Conservation (phyloP, 2,329 filamentous ascomycete species). For the Lecanosticta acicola region DNA sequence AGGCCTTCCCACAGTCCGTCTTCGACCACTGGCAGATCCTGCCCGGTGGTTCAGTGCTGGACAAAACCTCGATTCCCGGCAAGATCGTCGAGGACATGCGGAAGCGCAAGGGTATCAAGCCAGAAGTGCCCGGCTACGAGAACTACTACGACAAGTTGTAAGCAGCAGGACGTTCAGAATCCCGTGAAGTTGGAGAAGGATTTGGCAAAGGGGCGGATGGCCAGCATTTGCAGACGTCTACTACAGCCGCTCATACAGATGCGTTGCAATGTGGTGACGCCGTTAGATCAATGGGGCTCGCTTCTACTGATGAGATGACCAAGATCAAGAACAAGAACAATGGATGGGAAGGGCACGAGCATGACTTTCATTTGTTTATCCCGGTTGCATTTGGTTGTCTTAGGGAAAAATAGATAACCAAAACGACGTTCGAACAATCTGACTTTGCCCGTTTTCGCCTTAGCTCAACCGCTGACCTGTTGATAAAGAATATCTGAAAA, state of each 20-base stretch:
- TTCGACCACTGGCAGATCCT: conserved; percentile 99
- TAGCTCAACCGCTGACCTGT: too few species aligned
- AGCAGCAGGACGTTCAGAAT: conserved; percentile 15
- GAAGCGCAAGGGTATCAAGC: conserved; percentile 99
- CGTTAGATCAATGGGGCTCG: conserved; percentile 15
- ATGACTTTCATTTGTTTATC: conserved; percentile 24
- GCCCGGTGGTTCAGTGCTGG: conserved; percentile 86
- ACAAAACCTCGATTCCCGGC: conserved; percentile 75
- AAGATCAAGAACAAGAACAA: conserved; percentile 12
- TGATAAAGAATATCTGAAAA: too few species aligned
- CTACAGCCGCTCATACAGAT: conserved; percentile 14
- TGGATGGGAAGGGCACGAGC: conserved; percentile 9
- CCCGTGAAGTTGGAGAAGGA: conserved; percentile 11
- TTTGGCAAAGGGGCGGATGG: conserved; percentile 9
- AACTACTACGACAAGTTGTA: conserved; percentile 52
- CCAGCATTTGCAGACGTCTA: conserved; percentile 19
- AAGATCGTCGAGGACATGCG: conserved; percentile 81
- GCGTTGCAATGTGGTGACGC: conserved; percentile 11
- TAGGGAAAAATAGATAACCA: conserved; percentile 12
- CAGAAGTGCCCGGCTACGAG: conserved; percentile 83
- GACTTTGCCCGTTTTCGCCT: neutral
- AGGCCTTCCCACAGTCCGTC: conserved; percentile 98
- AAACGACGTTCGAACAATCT: conserved; percentile 14
- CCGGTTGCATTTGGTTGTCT: conserved; percentile 18
- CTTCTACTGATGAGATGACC: conserved; percentile 15